Conservation (phyloP, 2,329 filamentous ascomycete species). For the Apiospora hydei region DNA sequence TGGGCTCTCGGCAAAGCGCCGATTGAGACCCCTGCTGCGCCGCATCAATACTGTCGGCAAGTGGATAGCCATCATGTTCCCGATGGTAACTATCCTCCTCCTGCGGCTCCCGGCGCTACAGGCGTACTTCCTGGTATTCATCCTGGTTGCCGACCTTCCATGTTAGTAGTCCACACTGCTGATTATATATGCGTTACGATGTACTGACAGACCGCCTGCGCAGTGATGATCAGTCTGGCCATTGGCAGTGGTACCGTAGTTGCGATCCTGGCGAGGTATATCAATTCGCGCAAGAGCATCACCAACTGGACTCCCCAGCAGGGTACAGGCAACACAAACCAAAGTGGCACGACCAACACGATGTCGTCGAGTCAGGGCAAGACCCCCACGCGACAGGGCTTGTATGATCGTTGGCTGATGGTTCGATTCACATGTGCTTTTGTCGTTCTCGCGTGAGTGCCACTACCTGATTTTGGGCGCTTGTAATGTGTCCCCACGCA, state of each 20-base stretch:
- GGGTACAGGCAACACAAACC: neutral
- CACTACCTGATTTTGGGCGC: neutral
- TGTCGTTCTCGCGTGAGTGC: slow-evolving; percentile 33
- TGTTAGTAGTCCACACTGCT: slow-evolving; percentile 29
- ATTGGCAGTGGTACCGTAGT: slow-evolving; percentile 36
- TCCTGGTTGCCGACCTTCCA: slow-evolving; percentile 37
- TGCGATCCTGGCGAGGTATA: slow-evolving; percentile 35
- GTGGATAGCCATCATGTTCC: slow-evolving; percentile 33
- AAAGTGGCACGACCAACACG: slow-evolving; percentile 9
- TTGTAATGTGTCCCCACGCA: neutral
- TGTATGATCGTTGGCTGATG: slow-evolving; percentile 40
- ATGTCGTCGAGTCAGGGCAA: neutral
- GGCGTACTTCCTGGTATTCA: slow-evolving; percentile 33
- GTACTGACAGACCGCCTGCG: neutral
- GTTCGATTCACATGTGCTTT: slow-evolving; percentile 39
- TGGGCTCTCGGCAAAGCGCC: slow-evolving; percentile 29
- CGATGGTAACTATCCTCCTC: slow-evolving; percentile 35
- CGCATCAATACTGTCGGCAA: slow-evolving; percentile 35
- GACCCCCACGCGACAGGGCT: slow-evolving; percentile 26
- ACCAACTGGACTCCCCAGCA: slow-evolving; percentile 33
- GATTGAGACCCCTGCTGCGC: slow-evolving; percentile 29
- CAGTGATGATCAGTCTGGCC: slow-evolving; percentile 34
- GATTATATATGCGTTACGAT: too few relatives aligned
- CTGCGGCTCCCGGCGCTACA: slow-evolving; percentile 33
- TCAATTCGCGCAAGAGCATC: slow-evolving; percentile 35